Base-by-base conservation (phyloP, 1,139 yeast genomes). In the Candida anutae region DNA sequence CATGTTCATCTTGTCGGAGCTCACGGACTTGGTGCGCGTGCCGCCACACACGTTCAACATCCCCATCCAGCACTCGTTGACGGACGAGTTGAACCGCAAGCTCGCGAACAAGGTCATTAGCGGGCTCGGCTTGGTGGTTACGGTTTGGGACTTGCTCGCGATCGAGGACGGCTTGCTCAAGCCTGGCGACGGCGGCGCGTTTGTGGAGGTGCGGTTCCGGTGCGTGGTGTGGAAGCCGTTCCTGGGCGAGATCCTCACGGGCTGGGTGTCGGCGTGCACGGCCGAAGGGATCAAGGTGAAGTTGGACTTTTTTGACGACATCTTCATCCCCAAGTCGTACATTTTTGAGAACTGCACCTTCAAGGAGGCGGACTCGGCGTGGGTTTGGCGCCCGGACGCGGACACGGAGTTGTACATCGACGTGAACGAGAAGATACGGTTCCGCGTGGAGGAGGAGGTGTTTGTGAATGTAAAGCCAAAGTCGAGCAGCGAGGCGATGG, bases 181-280 rank as follows among this genome's bases (percentile, higher is more conserved):
- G 43, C 95, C 95, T 3, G 97, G 98, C n/a, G 97, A 90, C 53
- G 98, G 98, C 5, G 87, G 90, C 1, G 70, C 90, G 3, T 88
- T 69, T 43, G 77, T 87, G 24, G 82, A 78, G 37, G 83, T 81
- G 12, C 69, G 62, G 31, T 84, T 87, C 47, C 58, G 96, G 29
- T 64, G 82, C 28, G 63, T 88, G 13, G 80, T 90, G 2, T 90
- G 94, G 68, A 80, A 90, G 41, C 98, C 98, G 1, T 87, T 88
- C 53, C 77, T 84, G 1, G 98, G 98, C 3, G 98, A 90, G 48
- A 72, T 88, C n/a, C 55, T 90, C 21, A 79, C 87, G 0, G 99
- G 99, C 2, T 84, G 94, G 88, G 87, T 90, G 15, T 76, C 87
- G 25, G 82, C 85, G 38, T 83, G 95, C 55, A 73, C 87, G 4